phyloP scores from a whole-genome alignment of 352 stramenopile genomes.

The Phytophthora pistaciae region DNA sequence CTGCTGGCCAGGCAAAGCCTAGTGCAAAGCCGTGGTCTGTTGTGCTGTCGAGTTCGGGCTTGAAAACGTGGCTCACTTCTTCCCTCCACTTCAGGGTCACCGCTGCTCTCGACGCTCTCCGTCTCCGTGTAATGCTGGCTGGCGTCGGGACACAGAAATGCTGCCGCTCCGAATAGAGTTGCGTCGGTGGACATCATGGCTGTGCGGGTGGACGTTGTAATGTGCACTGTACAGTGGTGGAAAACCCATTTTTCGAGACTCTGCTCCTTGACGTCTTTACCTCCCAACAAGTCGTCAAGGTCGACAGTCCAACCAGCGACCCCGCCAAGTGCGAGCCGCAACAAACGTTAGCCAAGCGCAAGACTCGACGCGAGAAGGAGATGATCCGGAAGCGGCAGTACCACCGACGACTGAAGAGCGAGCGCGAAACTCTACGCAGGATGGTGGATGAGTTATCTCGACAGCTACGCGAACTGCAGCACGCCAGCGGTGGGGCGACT shows the following conservation, averaged over 20 bases:
- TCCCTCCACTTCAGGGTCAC: no score
- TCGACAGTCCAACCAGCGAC: not conserved
- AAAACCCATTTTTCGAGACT: no score
- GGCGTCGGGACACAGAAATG: not conserved
- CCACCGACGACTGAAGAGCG: conserved; percentile 10
- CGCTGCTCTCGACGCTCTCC: no score
- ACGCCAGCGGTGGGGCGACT: not conserved
- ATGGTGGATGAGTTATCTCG: conserved; percentile 6
- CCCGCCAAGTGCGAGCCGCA: not conserved
- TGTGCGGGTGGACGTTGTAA: not conserved
- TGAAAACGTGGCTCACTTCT: no score
- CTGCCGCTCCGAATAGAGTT: not conserved
- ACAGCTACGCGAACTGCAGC: conserved; percentile 11
- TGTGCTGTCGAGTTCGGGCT: no score
- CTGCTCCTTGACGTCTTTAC: not conserved
- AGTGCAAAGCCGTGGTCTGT: no score
- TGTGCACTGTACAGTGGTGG: not conserved
- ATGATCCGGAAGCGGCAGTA: conserved; percentile 8
- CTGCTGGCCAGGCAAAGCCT: no score
- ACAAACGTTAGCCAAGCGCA: not conserved
- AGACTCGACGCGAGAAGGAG: conserved; percentile 1
- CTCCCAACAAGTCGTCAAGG: not conserved
- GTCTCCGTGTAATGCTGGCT: not conserved
- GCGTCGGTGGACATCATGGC: not conserved
- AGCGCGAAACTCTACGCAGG: conserved; percentile 6